Evolutionary conservation across 192 early-diverging fungal genomes (phyloP).

Genomic region (Coemansia sp.): DNA sequence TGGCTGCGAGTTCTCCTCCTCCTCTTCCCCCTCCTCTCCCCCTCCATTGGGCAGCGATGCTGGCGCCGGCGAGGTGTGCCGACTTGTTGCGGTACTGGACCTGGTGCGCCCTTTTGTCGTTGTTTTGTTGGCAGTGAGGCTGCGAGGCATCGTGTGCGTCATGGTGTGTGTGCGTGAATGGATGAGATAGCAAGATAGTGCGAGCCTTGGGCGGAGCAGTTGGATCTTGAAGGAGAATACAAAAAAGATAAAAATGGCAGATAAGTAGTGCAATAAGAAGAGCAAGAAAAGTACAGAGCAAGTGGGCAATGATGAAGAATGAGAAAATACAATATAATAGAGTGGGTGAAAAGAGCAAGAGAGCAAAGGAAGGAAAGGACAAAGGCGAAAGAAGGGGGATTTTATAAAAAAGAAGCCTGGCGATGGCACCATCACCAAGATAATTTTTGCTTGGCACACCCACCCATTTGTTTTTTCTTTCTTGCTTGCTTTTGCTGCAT

Average conservation of each 20-base stretch:
- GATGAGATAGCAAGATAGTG: neutral
- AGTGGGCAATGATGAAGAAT: neutral
- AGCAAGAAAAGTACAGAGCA: slow-evolving; percentile 11
- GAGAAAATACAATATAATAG: slow-evolving; percentile 1
- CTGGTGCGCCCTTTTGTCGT: neutral
- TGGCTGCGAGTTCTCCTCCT: neutral
- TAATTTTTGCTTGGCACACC: neutral
- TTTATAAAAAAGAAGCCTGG: neutral
- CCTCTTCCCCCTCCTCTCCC: too few relatives aligned
- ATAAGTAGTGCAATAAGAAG: slow-evolving; percentile 8
- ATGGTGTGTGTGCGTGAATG: neutral
- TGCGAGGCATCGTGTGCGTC: neutral
- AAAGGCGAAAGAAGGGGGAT: slow-evolving; percentile 7
- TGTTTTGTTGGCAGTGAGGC: neutral
- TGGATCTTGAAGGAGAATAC: neutral
- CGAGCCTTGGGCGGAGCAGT: neutral
- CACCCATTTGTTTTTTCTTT: too few relatives aligned
- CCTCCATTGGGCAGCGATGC: neutral
- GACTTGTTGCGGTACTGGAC: neutral
- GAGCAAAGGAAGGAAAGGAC: slow-evolving; percentile 13
- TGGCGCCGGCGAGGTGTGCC: neutral
- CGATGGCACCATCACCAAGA: neutral
- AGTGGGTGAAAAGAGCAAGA: slow-evolving; percentile 7
- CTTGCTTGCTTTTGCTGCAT: too few relatives aligned
- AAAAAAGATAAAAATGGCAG: slow-evolving; percentile 6